Conservation (phyloP, 208 protist species). For the Phytomonas sp. region DNA sequence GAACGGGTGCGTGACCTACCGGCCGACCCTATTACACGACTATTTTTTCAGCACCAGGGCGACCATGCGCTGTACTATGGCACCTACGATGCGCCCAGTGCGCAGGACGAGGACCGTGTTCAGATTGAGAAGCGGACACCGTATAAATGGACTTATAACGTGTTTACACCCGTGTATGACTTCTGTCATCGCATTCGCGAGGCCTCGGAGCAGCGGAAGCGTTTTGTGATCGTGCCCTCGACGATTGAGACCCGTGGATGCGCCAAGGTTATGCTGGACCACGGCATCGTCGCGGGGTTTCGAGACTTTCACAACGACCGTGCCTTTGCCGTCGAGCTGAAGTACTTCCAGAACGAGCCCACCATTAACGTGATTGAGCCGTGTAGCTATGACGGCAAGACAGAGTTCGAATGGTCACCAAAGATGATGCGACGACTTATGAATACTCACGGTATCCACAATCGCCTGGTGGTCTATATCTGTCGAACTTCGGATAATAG, state of each 20-base stretch:
- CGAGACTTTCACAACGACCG: slow-evolving; percentile 90
- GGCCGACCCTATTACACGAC: slow-evolving; percentile 83
- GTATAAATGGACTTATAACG: slow-evolving; percentile 61
- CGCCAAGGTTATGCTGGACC: slow-evolving; percentile 78
- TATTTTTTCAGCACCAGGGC: slow-evolving; percentile 91
- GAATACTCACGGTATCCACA: slow-evolving; percentile 83
- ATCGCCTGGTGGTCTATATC: slow-evolving; percentile 79
- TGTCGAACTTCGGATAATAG: slow-evolving; percentile 82
- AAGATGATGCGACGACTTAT: slow-evolving; percentile 88
- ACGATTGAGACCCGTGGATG: slow-evolving; percentile 83
- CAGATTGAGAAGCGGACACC: slow-evolving; percentile 75
- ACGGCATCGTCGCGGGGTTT: slow-evolving; percentile 85
- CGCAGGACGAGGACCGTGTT: slow-evolving; percentile 70
- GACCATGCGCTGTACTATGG: slow-evolving; percentile 89
- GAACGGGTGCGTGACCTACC: slow-evolving; percentile 76
- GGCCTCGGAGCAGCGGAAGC: slow-evolving; percentile 78
- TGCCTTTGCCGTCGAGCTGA: slow-evolving; percentile 87
- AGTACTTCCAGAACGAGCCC: slow-evolving; percentile 86
- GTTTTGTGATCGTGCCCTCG: slow-evolving; percentile 85
- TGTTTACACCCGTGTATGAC: slow-evolving; percentile 80
- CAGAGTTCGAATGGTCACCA: slow-evolving; percentile 89
- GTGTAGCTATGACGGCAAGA: slow-evolving; percentile 78
- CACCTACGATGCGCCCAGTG: slow-evolving; percentile 71
- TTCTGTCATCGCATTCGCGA: slow-evolving; percentile 87
- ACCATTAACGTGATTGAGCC: slow-evolving; percentile 87